Percentiles rank a stretch among this genome's conserved stretches.
Evolutionary conservation across 2,329 filamentous ascomycete species (phyloP).

Genomic region (Furcasterigmium sp.): DNA sequence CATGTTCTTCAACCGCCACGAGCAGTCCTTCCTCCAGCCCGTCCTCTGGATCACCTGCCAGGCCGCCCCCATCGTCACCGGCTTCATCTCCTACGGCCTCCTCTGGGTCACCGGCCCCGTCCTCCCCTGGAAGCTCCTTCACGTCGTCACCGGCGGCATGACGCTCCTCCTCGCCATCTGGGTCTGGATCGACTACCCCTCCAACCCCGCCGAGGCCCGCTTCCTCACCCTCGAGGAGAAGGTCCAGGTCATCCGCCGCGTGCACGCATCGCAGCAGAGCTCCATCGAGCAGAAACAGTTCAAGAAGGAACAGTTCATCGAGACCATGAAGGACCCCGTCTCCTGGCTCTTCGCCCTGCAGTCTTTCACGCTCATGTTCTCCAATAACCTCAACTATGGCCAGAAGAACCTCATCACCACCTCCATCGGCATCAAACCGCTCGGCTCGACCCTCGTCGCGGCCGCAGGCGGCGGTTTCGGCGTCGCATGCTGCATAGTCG

Average conservation of each 20-base stretch:
- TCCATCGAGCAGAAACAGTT: slow-evolving; percentile 32
- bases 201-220: slow-evolving; percentile 11
- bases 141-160: slow-evolving; percentile 29
- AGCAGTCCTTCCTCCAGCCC: slow-evolving; percentile 25
- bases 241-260: slow-evolving; percentile 17
- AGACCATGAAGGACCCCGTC: slow-evolving; percentile 21
- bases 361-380: slow-evolving; percentile 25
- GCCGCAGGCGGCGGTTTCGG: slow-evolving; percentile 29
- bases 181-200: slow-evolving; percentile 25
- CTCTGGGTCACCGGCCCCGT: slow-evolving; percentile 26
- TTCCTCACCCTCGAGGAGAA: slow-evolving; percentile 17
- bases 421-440: slow-evolving; percentile 25
- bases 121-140: slow-evolving; percentile 32
- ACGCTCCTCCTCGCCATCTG: slow-evolving; percentile 25
- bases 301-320: slow-evolving; percentile 21
- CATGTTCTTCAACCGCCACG: slow-evolving; percentile 31
- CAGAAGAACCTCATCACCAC: slow-evolving; percentile 31
- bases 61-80: slow-evolving; percentile 28
- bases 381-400: slow-evolving; percentile 32
- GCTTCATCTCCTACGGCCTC: slow-evolving; percentile 33
- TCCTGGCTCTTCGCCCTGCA: slow-evolving; percentile 24
- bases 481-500: slow-evolving; percentile 23
- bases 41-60: slow-evolving; percentile 26
- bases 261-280: slow-evolving; percentile 25
- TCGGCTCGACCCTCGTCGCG: slow-evolving; percentile 32